Conservation (phyloP, 106 monocot species). For the Dactylorhiza incarnata region DNA sequence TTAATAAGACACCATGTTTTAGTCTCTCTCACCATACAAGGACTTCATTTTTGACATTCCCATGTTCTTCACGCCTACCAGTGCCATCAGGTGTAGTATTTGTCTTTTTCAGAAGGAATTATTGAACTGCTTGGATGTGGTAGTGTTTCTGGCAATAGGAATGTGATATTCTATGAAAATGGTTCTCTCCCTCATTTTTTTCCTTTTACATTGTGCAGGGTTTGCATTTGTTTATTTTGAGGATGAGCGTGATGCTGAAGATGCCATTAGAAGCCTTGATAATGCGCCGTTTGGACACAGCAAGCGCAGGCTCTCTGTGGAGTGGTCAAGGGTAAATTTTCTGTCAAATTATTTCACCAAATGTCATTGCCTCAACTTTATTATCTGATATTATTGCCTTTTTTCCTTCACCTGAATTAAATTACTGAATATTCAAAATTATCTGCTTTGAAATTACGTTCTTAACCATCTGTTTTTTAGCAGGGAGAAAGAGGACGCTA, state of each 20-base stretch:
- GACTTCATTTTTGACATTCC: conserved; percentile 38
- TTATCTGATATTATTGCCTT: too few species aligned
- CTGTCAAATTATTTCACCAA: too few species aligned
- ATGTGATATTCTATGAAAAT: background rate
- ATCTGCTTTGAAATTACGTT: too few species aligned
- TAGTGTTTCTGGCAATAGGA: background rate
- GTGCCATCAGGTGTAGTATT: conserved; percentile 64
- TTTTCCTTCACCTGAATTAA: too few species aligned
- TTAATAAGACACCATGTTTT: conserved; percentile 43
- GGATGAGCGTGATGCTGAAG: conserved; percentile 79
- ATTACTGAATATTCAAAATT: too few species aligned
- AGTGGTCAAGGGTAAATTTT: conserved; percentile 72
- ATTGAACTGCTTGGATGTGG: conserved; percentile 20
- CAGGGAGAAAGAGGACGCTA: conserved; percentile 60
- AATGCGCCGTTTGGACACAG: conserved; percentile 57
- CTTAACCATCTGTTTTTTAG: background rate
- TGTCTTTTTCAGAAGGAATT: conserved; percentile 22
- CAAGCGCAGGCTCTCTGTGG: conserved; percentile 63
- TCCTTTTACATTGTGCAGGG: conserved; percentile 30
- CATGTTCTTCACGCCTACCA: conserved; percentile 39
- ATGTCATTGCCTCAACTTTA: too few species aligned
- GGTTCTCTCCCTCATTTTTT: background rate
- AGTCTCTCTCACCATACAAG: conserved; percentile 38
- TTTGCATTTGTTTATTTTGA: conserved; percentile 94
- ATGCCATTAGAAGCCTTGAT: conserved; percentile 59